phyloP scores from a whole-genome alignment of 2,329 filamentous ascomycete genomes.

The Madurella fahalii region DNA sequence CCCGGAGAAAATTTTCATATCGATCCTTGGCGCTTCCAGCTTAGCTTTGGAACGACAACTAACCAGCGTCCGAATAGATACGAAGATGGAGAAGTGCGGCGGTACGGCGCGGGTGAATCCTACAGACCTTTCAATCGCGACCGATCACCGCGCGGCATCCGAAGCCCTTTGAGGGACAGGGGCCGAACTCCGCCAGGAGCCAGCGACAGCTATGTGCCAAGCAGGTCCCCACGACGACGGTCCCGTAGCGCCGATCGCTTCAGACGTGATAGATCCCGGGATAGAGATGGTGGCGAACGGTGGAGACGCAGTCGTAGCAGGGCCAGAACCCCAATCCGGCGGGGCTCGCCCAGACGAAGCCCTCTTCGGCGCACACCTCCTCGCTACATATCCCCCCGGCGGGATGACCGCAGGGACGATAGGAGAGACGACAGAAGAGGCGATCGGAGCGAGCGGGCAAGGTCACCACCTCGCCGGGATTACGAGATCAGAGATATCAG shows the following conservation, averaged over 20 bases:
- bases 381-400: constrained; percentile 37
- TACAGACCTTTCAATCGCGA: constrained; percentile 54
- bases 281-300: constrained; percentile 37
- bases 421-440: constrained; percentile 12
- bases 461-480: constrained; percentile 37
- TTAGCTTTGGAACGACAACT: constrained; percentile 13
- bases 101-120: constrained; percentile 59
- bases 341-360: constrained; percentile 31
- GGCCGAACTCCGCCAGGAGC: constrained; percentile 28
- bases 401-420: constrained; percentile 31
- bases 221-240: constrained; percentile 39
- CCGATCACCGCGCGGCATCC: constrained; percentile 27
- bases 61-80: constrained; percentile 39
- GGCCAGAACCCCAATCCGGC: constrained; percentile 35
- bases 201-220: constrained; percentile 41
- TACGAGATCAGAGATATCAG: constrained; percentile 39
- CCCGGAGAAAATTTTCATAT: neutral
- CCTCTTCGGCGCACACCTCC: constrained; percentile 34
- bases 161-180: constrained; percentile 32
- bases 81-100: constrained; percentile 58
- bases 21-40: neutral
- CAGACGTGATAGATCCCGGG: constrained; percentile 24
- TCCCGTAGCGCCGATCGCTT: constrained; percentile 41
- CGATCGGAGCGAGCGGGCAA: constrained; percentile 30
- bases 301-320: constrained; percentile 38